These are phyloP conservation scores for Blastocystis sp. DNA, from an alignment of 352 stramenopile genomes.

Conservation along the genomic window DNA sequence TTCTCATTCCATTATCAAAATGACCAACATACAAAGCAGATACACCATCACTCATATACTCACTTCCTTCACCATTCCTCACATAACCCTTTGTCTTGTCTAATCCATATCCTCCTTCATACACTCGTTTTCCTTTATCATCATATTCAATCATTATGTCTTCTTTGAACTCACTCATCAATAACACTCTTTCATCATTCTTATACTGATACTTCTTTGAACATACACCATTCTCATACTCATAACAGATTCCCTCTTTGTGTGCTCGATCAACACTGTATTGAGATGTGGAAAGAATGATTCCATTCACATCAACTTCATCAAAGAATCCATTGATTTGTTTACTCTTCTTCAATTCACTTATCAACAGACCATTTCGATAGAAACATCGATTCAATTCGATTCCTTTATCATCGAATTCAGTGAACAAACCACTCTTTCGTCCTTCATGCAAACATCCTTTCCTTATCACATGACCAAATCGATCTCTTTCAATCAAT, in stretches of 20 bases:
- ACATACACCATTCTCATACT: too few relatives aligned
- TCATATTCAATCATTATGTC: not conserved
- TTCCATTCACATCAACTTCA: not conserved
- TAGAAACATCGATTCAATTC: not conserved
- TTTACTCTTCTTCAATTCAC: not conserved
- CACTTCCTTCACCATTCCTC: not conserved
- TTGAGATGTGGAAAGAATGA: not conserved
- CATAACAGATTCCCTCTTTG: too few relatives aligned
- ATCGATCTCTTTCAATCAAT: not conserved
- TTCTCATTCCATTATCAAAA: not conserved
- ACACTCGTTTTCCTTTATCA: not conserved
- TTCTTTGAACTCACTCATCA: not conserved
- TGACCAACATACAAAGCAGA: not conserved
- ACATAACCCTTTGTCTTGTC: not conserved
- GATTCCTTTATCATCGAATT: not conserved
- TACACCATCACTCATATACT: not conserved
- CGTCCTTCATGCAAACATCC: not conserved
- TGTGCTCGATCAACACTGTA: not conserved
- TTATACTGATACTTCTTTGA: not conserved
- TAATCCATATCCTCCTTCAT: not conserved
- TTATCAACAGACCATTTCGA: not conserved
- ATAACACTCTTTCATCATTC: not conserved
- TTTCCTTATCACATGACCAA: not conserved
- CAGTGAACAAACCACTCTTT: not conserved
- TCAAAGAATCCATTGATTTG: not conserved